These are phyloP conservation scores for Cordyceps farinosa DNA, from an alignment of 2,329 filamentous ascomycete genomes.

Conservation along the genomic window DNA sequence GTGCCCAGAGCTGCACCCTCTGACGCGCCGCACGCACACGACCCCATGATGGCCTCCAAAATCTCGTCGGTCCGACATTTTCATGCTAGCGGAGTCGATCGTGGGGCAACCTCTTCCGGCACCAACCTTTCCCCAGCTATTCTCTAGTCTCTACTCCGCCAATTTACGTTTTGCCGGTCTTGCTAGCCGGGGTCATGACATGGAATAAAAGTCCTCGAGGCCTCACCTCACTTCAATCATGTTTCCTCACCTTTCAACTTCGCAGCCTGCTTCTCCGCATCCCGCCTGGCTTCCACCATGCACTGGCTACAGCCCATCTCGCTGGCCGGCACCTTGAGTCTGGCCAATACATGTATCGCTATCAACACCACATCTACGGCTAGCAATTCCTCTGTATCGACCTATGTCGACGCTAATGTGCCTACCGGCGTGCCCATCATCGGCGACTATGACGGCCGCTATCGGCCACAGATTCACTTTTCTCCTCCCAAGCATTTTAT, in stretches of 20 bases:
- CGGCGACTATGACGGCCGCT: slow-evolving; percentile 27
- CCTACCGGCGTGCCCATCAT: slow-evolving; percentile 25
- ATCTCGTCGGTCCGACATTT: slow-evolving; percentile 13
- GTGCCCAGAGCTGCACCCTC: not conserved
- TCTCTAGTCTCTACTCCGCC: not conserved
- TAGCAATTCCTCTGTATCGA: not conserved
- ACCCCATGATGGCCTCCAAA: not conserved
- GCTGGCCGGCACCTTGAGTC: slow-evolving; percentile 11
- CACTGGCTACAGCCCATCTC: slow-evolving; percentile 16
- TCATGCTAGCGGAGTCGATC: slow-evolving; percentile 6
- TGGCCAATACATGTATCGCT: slow-evolving; percentile 10
- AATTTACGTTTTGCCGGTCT: slow-evolving; percentile 2
- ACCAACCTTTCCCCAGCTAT: not conserved
- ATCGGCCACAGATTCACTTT: slow-evolving; percentile 54
- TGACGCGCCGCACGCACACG: not conserved
- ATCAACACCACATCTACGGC: not conserved
- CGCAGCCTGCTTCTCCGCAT: not conserved
- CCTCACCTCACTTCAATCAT: not conserved
- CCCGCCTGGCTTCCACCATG: slow-evolving; percentile 11
- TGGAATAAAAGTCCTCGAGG: not conserved
- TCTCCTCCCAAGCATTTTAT: slow-evolving; percentile 51
- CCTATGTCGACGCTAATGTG: slow-evolving; percentile 19
- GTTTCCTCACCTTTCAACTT: not conserved
- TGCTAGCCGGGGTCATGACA: not conserved
- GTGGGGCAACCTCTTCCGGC: slow-evolving; percentile 3